Percentiles rank a stretch among this genome's conserved stretches.
Conservation (phyloP, 345 rosid genomes). For the Salix caprea region DNA sequence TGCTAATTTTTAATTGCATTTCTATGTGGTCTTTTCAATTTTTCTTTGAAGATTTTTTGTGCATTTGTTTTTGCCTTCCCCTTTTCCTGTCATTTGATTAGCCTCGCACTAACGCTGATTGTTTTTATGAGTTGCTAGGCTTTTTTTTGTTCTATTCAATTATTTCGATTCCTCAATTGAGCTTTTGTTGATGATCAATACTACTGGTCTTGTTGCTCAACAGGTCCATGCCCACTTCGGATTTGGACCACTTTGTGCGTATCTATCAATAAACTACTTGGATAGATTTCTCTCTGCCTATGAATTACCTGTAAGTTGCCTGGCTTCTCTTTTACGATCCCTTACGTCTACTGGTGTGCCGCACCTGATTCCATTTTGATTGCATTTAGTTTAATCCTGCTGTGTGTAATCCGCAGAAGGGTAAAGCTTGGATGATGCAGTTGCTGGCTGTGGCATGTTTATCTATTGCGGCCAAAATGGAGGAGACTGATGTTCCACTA, state of each 20-base stretch:
- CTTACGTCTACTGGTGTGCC: not conserved
- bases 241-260: conserved; percentile 64
- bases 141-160: conserved; percentile 17
- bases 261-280: conserved; percentile 58
- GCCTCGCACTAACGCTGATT: not conserved
- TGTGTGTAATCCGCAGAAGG: conserved; percentile 40
- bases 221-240: conserved; percentile 63
- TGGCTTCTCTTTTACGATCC: not conserved
- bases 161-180: conserved; percentile 11
- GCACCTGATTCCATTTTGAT: not conserved
- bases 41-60: not conserved
- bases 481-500: conserved; percentile 61
- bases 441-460: conserved; percentile 69
- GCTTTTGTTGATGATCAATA: conserved; percentile 14
- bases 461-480: conserved; percentile 74
- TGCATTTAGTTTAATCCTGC: not conserved
- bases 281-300: conserved; percentile 70
- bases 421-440: conserved; percentile 63
- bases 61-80: not conserved
- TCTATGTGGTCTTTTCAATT: conserved; percentile 12
- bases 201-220: conserved; percentile 21
- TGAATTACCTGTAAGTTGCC: conserved; percentile 55
- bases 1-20: conserved; percentile 11
- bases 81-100: not conserved
- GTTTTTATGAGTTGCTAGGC: not conserved